Conservation (phyloP, 805 yeast species). For the Saccharomycopsis guyanensis region DNA sequence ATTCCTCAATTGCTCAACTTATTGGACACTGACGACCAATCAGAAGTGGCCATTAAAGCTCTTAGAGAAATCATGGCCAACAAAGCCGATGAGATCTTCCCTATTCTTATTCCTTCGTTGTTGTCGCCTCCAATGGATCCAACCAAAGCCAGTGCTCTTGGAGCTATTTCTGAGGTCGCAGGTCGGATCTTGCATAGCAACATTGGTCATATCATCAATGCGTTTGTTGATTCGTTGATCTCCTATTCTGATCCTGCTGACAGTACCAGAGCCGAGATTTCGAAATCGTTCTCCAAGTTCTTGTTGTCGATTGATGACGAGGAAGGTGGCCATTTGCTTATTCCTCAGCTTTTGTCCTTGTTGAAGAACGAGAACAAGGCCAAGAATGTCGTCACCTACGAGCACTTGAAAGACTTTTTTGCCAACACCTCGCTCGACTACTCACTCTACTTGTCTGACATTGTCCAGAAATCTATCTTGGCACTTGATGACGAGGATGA, state of each 20-base stretch:
- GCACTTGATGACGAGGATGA: conserved; percentile 65
- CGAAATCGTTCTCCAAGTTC: conserved; percentile 57
- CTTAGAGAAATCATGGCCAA: conserved; percentile 87
- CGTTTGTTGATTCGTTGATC: conserved; percentile 56
- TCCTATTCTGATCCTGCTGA: conserved; percentile 30
- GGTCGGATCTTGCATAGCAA: conserved; percentile 73
- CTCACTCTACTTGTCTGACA: conserved; percentile 63
- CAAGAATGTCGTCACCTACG: conserved; percentile 56
- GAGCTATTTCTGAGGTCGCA: conserved; percentile 83
- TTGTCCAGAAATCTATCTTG: conserved; percentile 61
- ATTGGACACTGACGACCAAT: conserved; percentile 50
- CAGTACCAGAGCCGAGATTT: conserved; percentile 30
- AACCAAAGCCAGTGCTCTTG: conserved; percentile 80
- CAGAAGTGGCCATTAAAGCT: conserved; percentile 78
- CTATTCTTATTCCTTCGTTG: conserved; percentile 80
- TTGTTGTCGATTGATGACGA: conserved; percentile 65
- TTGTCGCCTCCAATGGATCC: conserved; percentile 73
- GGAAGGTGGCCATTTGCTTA: conserved; percentile 75
- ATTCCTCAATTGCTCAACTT: conserved; percentile 73
- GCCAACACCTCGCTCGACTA: conserved; percentile 58
- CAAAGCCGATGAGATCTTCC: conserved; percentile 87
- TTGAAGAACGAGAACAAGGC: conserved; percentile 68
- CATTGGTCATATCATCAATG: conserved; percentile 63
- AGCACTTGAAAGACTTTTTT: conserved; percentile 68
- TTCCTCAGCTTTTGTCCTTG: conserved; percentile 71